Evolutionary conservation across 2,329 filamentous ascomycete genomes (phyloP).

Genomic region (Trichoderma sp.): DNA sequence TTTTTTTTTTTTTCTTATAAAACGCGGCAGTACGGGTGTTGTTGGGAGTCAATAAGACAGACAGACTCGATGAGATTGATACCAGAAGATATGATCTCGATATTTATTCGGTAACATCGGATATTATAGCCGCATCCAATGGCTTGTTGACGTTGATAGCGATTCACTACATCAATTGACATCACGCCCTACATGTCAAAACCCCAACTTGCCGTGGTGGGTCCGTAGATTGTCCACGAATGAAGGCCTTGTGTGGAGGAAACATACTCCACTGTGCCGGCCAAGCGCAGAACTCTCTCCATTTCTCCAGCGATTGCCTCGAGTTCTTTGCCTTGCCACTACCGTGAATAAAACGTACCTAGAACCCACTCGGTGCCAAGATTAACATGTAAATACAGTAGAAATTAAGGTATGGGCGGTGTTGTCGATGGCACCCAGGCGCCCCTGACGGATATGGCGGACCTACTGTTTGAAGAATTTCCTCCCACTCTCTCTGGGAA

Average conservation of each 20-base stretch:
- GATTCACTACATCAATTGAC: not conserved
- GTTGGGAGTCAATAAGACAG: not conserved
- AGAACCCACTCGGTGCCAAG: not conserved
- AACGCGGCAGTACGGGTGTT: not conserved
- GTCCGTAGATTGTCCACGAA: not conserved
- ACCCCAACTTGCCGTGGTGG: not conserved
- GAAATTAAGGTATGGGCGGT: not conserved
- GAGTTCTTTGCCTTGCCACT: not conserved
- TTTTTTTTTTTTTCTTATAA: too few relatives aligned
- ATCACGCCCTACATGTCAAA: constrained; percentile 14
- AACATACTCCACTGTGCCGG: not conserved
- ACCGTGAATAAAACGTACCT: not conserved
- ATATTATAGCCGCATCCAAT: not conserved
- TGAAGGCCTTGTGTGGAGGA: not conserved
- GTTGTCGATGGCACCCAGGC: too few relatives aligned
- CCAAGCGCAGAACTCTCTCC: not conserved
- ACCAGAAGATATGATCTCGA: not conserved
- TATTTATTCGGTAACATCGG: not conserved
- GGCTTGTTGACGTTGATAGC: not conserved
- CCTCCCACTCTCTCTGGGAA: too few relatives aligned
- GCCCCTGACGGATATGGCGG: too few relatives aligned
- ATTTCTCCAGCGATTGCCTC: not conserved
- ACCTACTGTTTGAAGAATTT: too few relatives aligned
- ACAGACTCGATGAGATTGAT: not conserved
- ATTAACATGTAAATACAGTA: not conserved